phyloP scores from a whole-genome alignment of 2,329 filamentous ascomycete genomes.

The Myriosclerotinia curreyana region DNA sequence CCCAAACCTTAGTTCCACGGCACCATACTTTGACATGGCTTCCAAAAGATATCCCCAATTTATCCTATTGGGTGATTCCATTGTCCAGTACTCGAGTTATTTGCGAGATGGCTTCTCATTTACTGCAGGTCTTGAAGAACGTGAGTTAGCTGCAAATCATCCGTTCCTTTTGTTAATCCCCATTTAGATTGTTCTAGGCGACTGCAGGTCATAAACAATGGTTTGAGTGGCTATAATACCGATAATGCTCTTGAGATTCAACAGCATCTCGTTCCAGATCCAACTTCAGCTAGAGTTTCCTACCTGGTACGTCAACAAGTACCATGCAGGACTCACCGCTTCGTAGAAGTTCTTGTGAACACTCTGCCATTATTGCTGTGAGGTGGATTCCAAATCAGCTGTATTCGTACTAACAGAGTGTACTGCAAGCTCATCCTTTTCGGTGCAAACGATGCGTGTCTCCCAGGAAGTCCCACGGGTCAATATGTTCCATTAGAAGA shows the following conservation, averaged over 20 bases:
- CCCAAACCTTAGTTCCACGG: neutral
- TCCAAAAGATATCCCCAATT: constrained; percentile 49
- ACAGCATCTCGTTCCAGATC: constrained; percentile 67
- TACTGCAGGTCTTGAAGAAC: constrained; percentile 56
- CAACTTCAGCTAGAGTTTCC: constrained; percentile 58
- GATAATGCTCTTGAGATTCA: constrained; percentile 68
- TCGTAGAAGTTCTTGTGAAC: neutral
- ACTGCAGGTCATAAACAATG: constrained; percentile 84
- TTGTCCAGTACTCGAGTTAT: constrained; percentile 67
- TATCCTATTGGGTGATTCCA: constrained; percentile 86
- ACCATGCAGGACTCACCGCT: neutral
- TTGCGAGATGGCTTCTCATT: constrained; percentile 70
- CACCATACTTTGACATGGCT: constrained; percentile 13
- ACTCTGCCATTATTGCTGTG: neutral
- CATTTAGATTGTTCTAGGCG: constrained; percentile 67
- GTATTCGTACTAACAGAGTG: neutral
- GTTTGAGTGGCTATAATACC: constrained; percentile 80
- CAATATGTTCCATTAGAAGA: constrained; percentile 76
- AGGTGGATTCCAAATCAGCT: neutral
- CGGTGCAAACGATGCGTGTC: constrained; percentile 84
- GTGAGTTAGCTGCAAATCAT: constrained; percentile 24
- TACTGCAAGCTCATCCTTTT: constrained; percentile 58
- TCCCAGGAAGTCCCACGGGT: constrained; percentile 53
- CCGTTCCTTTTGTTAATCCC: constrained; percentile 21
- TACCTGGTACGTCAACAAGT: constrained; percentile 50